Base-by-base conservation (phyloP, 805 yeast species). In the Hanseniaspora lindneri region DNA sequence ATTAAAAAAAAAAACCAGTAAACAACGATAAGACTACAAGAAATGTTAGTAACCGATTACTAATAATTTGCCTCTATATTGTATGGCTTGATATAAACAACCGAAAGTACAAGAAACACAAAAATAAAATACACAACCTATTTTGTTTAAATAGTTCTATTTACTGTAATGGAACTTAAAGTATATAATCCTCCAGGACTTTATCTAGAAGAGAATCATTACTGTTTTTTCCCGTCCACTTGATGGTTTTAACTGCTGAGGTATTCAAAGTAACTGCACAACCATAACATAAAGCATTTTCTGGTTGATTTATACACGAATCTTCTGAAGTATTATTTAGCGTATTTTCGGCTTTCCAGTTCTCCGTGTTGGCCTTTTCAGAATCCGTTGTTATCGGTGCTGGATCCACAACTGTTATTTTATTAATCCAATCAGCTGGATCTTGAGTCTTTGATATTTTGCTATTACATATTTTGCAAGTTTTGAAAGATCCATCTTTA, bases 191-290 rank as follows among this genome's bases (percentile, higher is more conserved):
- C 35, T 73, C 63, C 13, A 79, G 51, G 0, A 75, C 61, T 10
- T 64, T 63, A 17, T 67, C 55, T 51, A 65, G 58, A 17, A 65
- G 63, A 9, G 51, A 47, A 2, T 61, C 57, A 40, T 59, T 54
- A 2, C 49, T 53, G 0, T 62, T 55, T 23, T 71, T 60, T 3
- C 32, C 35, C 6, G 20, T 39, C 72, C 72, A 57, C 58, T 68
- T 65, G 60, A 77, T 34, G 47, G 60, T 52, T 57, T 64, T 51
- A 51, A 62, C 30, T 39, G 58, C 51, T 42, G 67, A 50, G 53
- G 71, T 76, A 4, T 76, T 74, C 47, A 83, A 57, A 10, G 78
- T 75, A 1, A 80, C 80, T 30, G 77, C 69, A 59, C 95, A 84
- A 2, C 92, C 94, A 56, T 82, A 84, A 59, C 95, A 84, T 8